Evolutionary conservation across 2,329 filamentous ascomycete genomes (phyloP).

Genomic region (Pseudophaeomoniella oleicola): DNA sequence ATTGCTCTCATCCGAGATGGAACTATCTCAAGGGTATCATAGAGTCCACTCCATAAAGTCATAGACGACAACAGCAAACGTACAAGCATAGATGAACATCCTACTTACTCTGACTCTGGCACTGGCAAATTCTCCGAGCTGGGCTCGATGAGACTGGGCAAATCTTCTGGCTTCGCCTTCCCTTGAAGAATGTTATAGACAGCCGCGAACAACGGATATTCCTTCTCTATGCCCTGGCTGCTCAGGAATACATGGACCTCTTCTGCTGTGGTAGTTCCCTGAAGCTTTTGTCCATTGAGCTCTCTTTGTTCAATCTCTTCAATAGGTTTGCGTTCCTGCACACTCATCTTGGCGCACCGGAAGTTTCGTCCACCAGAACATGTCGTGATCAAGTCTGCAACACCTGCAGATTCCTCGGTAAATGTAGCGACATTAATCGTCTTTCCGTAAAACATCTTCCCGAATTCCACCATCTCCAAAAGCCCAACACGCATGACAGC

Average conservation of each 20-base stretch:
- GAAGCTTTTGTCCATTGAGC: conserved; percentile 91
- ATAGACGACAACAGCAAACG: too few relatives aligned
- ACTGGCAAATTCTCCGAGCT: conserved; percentile 1
- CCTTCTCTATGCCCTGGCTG: conserved; percentile 57
- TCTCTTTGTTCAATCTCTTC: conserved; percentile 79
- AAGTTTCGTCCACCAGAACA: conserved; percentile 89
- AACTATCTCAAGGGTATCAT: not conserved
- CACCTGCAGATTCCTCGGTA: conserved; percentile 90
- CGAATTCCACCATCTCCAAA: conserved; percentile 92
- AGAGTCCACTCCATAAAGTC: not conserved
- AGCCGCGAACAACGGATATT: conserved; percentile 87
- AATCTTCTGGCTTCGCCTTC: conserved; percentile 62
- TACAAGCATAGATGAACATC: too few relatives aligned
- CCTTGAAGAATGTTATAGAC: conserved; percentile 72
- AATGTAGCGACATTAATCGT: conserved; percentile 73
- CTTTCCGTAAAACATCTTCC: conserved; percentile 79
- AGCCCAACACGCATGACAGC: conserved; percentile 94
- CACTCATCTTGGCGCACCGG: conserved; percentile 76
- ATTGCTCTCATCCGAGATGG: too few relatives aligned
- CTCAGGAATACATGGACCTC: conserved; percentile 86
- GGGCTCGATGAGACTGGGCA: conserved; percentile 51
- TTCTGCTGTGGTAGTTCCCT: conserved; percentile 80
- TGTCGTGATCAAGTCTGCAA: conserved; percentile 89
- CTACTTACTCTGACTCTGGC: conserved; percentile 1
- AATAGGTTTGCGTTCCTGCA: conserved; percentile 65